Evolutionary conservation across 352 stramenopile species (phyloP).

Genomic region (Phytophthora palmivora): DNA sequence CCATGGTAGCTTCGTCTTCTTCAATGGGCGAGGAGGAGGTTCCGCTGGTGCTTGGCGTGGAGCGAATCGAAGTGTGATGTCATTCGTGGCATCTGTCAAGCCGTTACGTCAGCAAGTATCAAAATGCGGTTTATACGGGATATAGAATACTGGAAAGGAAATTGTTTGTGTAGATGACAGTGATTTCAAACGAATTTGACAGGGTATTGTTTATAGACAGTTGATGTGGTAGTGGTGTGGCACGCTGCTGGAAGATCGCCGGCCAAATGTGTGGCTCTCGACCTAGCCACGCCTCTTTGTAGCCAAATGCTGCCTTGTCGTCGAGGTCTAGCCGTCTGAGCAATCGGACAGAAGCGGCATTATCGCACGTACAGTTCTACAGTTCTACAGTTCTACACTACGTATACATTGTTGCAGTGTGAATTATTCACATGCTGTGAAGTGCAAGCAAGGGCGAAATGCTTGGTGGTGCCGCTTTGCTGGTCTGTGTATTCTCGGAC

Average conservation of each 20-base stretch:
- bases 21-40: conserved; percentile 17
- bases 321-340: conserved; percentile 1
- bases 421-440: too few species aligned
- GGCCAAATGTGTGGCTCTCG: conserved; percentile 31
- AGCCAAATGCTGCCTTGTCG: conserved; percentile 14
- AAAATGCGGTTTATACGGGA: background rate
- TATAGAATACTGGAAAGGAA: background rate
- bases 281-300: conserved; percentile 31
- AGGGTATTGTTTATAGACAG: background rate
- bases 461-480: conserved; percentile 29
- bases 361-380: background rate
- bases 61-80: conserved; percentile 50
- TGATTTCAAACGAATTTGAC: background rate
- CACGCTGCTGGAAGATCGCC: conserved; percentile 37
- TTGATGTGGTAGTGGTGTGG: conserved; percentile 2
- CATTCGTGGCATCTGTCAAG: conserved; percentile 15
- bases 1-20: conserved; percentile 32
- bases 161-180: background rate
- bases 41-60: conserved; percentile 35
- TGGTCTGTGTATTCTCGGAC: conserved; percentile 19
- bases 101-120: conserved; percentile 7
- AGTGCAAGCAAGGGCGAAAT: background rate
- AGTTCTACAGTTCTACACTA: too few species aligned
- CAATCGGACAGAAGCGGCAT: conserved; percentile 19
- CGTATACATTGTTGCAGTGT: too few species aligned